phyloP scores from a whole-genome alignment of 148 eudicot species.

The Bassia scoparia region DNA sequence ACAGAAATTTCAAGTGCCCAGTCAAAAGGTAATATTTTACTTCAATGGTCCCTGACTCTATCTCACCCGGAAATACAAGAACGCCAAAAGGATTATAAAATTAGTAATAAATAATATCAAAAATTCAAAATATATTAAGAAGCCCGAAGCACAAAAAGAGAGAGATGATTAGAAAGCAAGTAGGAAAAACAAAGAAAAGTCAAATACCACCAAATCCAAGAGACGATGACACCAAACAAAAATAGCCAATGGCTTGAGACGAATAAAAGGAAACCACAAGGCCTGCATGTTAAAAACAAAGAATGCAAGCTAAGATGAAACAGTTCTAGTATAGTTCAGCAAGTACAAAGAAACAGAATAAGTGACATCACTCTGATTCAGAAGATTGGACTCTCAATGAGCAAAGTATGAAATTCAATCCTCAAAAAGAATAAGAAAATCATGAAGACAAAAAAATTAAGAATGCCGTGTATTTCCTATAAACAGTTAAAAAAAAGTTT shows the following conservation, averaged over 20 bases:
- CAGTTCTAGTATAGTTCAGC: too few species aligned
- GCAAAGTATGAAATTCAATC: neutral
- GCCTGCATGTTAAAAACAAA: conserved; percentile 89
- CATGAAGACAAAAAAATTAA: neutral
- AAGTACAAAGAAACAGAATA: neutral
- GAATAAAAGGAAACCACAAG: conserved; percentile 3
- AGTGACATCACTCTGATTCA: neutral
- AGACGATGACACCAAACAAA: neutral
- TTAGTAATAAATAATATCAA: neutral
- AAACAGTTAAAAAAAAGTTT: neutral
- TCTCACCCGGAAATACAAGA: neutral
- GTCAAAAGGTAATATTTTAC: neutral
- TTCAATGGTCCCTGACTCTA: too few species aligned
- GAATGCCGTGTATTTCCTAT: neutral
- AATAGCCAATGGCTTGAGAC: neutral
- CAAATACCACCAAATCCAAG: neutral
- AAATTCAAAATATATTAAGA: too few species aligned
- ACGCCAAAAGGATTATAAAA: neutral
- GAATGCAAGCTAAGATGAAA: too few species aligned
- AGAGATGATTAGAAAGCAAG: neutral
- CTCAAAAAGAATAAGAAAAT: neutral
- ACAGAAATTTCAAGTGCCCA: conserved; percentile 13
- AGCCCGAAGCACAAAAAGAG: neutral
- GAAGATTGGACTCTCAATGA: neutral
- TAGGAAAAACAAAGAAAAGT: neutral